Evolutionary conservation across 495 filamentous ascomycete species (phyloP).

Genomic region (Penicillium subrubescens): DNA sequence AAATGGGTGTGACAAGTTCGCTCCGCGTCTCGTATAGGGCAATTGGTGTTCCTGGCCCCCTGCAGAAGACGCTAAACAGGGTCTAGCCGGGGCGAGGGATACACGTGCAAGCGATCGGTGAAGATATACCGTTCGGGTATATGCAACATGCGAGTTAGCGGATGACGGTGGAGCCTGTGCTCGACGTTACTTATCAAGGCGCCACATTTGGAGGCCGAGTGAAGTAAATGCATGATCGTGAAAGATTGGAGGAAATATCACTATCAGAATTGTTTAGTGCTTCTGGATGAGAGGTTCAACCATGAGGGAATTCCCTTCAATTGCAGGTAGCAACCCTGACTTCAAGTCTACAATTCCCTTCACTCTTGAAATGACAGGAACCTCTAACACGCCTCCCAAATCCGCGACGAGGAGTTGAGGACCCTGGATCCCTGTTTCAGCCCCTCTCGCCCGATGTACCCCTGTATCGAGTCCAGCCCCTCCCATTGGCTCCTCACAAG

Average conservation of each 20-base stretch:
- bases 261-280: not conserved
- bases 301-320: not conserved
- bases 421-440: constrained; percentile 19
- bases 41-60: not conserved
- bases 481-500: not conserved
- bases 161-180: not conserved
- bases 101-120: not conserved
- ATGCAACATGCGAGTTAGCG: not conserved
- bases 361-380: too few relatives aligned
- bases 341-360: too few relatives aligned
- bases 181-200: not conserved
- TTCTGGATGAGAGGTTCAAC: not conserved
- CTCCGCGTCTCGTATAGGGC: not conserved
- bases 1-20: not conserved
- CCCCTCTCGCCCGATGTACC: not conserved
- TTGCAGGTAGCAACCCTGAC: too few relatives aligned
- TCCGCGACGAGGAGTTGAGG: constrained; percentile 4
- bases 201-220: not conserved
- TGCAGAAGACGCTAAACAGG: not conserved
- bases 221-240: not conserved
- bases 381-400: not conserved
- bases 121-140: not conserved
- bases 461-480: not conserved
- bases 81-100: not conserved
- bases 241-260: not conserved